Evolutionary conservation across 805 yeast genomes (phyloP).

Genomic region (Wickerhamomyces ciferrii): DNA sequence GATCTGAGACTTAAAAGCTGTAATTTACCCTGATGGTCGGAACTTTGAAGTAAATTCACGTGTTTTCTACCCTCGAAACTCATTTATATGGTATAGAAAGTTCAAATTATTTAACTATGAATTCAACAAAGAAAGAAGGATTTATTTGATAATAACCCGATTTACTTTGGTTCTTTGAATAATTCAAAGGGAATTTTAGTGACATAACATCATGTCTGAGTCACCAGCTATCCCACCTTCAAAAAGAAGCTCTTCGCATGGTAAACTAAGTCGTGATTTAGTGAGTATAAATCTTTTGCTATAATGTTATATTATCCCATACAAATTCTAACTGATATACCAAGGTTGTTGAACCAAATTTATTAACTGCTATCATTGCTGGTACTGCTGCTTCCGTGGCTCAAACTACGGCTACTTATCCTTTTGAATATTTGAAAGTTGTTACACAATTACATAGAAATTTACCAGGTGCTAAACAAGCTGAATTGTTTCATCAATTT

Average conservation of each 20-base stretch:
- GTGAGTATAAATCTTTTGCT: not conserved
- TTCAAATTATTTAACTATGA: no score
- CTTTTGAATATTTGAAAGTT: constrained; percentile 67
- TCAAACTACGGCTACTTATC: constrained; percentile 61
- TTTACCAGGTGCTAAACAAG: constrained; percentile 26
- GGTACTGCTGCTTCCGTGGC: constrained; percentile 61
- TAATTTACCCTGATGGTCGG: no score
- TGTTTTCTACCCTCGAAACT: no score
- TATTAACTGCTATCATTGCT: constrained; percentile 53
- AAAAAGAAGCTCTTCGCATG: not conserved
- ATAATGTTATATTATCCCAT: no score
- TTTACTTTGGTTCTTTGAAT: no score
- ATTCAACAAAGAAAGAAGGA: no score
- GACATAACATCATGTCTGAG: not conserved
- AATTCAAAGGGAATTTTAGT: no score
- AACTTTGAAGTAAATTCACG: no score
- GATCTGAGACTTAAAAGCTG: no score
- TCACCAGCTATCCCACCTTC: not conserved
- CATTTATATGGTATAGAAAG: no score
- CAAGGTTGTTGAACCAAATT: constrained; percentile 26
- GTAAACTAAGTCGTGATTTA: not conserved
- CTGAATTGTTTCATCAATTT: constrained; percentile 22
- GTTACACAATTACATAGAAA: constrained; percentile 52
- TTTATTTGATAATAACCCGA: no score
- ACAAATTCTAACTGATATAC: not conserved